Base-by-base conservation (phyloP, 495 filamentous ascomycete genomes). In the Lasiosphaeria miniovina region DNA sequence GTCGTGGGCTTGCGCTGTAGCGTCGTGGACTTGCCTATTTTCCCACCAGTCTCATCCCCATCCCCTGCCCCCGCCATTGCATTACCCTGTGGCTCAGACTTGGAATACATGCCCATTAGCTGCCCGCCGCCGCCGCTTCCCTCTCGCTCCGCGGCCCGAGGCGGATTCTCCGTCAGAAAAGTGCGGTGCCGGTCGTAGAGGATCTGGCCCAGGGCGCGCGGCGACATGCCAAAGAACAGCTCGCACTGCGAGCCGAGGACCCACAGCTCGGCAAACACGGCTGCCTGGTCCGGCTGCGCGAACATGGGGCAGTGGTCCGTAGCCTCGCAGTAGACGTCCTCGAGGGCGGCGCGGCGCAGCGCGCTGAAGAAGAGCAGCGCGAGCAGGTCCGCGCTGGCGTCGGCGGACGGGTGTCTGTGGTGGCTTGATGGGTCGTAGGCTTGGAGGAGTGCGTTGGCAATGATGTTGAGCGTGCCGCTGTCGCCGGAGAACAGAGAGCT, bases 241-340 rank as follows among this genome's bases (percentile, higher is more conserved):
- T 69, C 64, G 50, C 68, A 71, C 14, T 71, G 67, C 3, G 68
- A 70, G 10, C 68, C 68, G 12, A 70, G 36, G 6, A 68, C 68
- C 68, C 68, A 70, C 0, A 70, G 55, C 43, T 70, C 68, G 7
- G 65, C 58, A 31, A 70, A 70, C 3, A 70, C 68, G 15, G 65
- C 68, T 4, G 68, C 68, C 55, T 70, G 68, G 35, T 70, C 68
- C 1, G 65, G 57, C 15, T 68, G 68, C 1, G 65, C 63, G 49
- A 70, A 70, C 15, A 70, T 35, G 14, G 68, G 68, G 36, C 68
- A 70, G 45, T 60, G 65, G 34, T 70, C 68, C 0, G 68, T 70
- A 9, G 68, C 57, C 36, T 70, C 68, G 7, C 66, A 36, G 36
- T 68, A 68, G 1, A 70, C 63, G 31, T 70, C 61, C 11, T 70